phyloP scores from a whole-genome alignment of 495 filamentous ascomycete species.

The Penicillium paradoxum region DNA sequence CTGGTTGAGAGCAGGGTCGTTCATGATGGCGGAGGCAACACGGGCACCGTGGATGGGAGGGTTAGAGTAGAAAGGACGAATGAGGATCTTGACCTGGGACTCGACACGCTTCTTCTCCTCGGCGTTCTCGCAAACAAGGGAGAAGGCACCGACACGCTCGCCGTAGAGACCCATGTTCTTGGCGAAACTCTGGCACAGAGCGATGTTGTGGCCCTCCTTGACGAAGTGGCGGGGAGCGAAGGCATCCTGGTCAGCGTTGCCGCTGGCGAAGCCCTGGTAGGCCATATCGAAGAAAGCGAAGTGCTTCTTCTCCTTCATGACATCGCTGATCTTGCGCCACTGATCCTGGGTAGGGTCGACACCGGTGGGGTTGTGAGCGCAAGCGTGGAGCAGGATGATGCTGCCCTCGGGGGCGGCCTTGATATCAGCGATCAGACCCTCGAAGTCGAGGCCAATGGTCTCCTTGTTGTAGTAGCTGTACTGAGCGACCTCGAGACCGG shows the following conservation, averaged over 20 bases:
- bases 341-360: constrained; percentile 90
- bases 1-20: constrained; percentile 76
- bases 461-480: constrained; percentile 99
- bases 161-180: constrained; percentile 99
- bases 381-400: constrained; percentile 91
- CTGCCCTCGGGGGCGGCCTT: constrained; percentile 80
- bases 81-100: constrained; percentile 96
- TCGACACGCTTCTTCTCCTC: constrained; percentile 96
- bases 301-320: constrained; percentile 83
- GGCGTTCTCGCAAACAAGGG: constrained; percentile 72
- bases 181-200: constrained; percentile 90
- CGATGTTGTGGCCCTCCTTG: constrained; percentile 83
- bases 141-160: constrained; percentile 97
- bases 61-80: constrained; percentile 97
- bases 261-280: constrained; percentile 96
- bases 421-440: constrained; percentile 87
- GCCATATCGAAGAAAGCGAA: constrained; percentile 99
- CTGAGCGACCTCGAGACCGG: constrained; percentile 80
- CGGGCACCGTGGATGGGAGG: constrained; percentile 94
- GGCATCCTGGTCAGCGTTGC: constrained; percentile 86
- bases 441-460: constrained; percentile 96
- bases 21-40: constrained; percentile 88
- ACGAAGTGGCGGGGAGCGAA: constrained; percentile 91
- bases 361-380: constrained; percentile 97
- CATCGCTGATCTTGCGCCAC: constrained; percentile 89